Percentiles rank a stretch among this genome's conserved stretches.
These are phyloP conservation scores for Populus deltoides DNA, from an alignment of 345 rosid species.

Conservation along the genomic window DNA sequence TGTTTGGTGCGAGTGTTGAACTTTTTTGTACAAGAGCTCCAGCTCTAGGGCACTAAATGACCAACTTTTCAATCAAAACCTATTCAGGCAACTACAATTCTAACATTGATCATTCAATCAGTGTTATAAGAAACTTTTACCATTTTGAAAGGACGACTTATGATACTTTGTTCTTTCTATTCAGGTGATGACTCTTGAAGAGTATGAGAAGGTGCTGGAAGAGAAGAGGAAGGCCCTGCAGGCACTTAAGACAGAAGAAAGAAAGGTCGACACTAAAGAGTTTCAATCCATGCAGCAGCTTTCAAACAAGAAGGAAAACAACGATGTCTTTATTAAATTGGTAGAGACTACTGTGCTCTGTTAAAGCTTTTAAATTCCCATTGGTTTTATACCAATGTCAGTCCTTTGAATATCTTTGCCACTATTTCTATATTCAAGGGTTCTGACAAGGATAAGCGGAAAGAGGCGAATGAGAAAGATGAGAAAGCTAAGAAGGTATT, in stretches of 20 bases:
- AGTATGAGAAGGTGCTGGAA: constrained; percentile 42
- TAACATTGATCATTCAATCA: neutral
- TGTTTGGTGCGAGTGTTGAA: neutral
- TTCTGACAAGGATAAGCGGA: constrained; percentile 65
- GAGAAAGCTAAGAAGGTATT: constrained; percentile 64
- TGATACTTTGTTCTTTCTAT: neutral
- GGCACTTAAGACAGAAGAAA: constrained; percentile 53
- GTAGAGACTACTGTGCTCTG: constrained; percentile 22
- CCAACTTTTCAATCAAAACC: neutral
- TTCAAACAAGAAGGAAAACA: constrained; percentile 54
- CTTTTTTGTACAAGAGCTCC: neutral
- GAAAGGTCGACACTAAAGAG: constrained; percentile 63
- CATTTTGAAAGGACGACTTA: neutral
- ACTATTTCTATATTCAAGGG: constrained; percentile 32
- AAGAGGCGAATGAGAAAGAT: constrained; percentile 56
- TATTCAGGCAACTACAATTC: neutral
- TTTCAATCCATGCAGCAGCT: constrained; percentile 71
- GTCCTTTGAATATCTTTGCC: neutral
- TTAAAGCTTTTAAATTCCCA: neutral
- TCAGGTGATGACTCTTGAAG: constrained; percentile 29
- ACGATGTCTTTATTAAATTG: constrained; percentile 56
- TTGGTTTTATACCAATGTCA: neutral
- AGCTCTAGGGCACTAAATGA: neutral
- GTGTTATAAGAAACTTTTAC: neutral
- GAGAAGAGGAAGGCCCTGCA: constrained; percentile 64